Conservation (phyloP, 441 rosid genomes). For the Melastoma candidum region DNA sequence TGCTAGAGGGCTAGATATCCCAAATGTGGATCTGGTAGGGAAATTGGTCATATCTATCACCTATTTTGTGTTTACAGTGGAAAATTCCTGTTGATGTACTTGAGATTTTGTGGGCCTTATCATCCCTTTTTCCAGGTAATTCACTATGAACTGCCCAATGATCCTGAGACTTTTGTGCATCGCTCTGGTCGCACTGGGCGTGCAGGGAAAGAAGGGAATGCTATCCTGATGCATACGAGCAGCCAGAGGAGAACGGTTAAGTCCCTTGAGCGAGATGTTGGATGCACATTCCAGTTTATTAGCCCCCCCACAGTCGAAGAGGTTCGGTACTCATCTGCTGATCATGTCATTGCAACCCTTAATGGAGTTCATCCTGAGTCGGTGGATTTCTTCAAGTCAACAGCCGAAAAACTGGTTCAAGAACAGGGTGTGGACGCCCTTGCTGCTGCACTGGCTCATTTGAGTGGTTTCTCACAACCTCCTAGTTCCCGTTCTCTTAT, state of each 20-base stretch:
- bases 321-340: conserved; percentile 75
- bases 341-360: conserved; percentile 75
- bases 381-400: conserved; percentile 59
- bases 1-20: conserved; percentile 95
- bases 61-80: background rate
- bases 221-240: conserved; percentile 68
- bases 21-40: conserved; percentile 85
- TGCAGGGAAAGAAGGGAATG: conserved; percentile 91
- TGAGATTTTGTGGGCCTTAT: conserved; percentile 17
- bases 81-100: conserved; percentile 1
- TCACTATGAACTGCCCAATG: conserved; percentile 97
- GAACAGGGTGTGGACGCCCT: conserved; percentile 83
- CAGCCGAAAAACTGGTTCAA: conserved; percentile 62
- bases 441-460: conserved; percentile 90
- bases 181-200: conserved; percentile 99
- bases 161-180: conserved; percentile 94
- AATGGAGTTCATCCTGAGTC: conserved; percentile 88
- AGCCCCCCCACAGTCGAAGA: conserved; percentile 71
- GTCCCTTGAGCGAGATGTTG: conserved; percentile 92
- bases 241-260: conserved; percentile 87
- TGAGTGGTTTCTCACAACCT: conserved; percentile 87
- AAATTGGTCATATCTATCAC: background rate
- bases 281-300: conserved; percentile 81
- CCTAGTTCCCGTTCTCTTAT: conserved; percentile 90
- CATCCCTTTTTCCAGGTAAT: conserved; percentile 43